Evolutionary conservation across 2,329 filamentous ascomycete species (phyloP).

Genomic region (Whalleya microplaca): DNA sequence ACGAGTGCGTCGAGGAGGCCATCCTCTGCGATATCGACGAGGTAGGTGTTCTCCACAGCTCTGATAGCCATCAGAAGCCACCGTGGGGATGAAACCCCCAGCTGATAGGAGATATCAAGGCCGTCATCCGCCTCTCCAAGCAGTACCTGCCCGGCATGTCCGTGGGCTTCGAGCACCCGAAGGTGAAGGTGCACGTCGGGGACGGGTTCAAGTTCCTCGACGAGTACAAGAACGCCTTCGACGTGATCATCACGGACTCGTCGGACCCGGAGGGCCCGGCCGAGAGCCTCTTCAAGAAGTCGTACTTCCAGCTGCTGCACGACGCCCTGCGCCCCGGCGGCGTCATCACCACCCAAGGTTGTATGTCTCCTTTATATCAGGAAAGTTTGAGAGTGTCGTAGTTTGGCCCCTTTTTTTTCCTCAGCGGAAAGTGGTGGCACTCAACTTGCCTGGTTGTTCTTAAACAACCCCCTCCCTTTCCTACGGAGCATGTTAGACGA

Average conservation of each 20-base stretch:
- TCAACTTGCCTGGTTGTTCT: conserved; percentile 39
- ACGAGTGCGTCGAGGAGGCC: conserved; percentile 94
- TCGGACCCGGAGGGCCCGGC: conserved; percentile 97
- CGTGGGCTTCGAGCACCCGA: conserved; percentile 90
- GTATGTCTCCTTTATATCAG: conserved; percentile 78
- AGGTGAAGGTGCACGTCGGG: conserved; percentile 88
- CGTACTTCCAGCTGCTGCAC: conserved; percentile 94
- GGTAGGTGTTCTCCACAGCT: conserved; percentile 57
- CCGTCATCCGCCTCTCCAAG: conserved; percentile 98
- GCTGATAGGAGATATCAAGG: conserved; percentile 48
- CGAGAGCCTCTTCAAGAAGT: conserved; percentile 96
- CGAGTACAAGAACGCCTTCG: conserved; percentile 95
- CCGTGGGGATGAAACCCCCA: background rate
- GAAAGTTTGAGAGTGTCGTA: conserved; percentile 39
- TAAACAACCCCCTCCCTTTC: conserved; percentile 25
- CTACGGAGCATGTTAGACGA: conserved; percentile 1
- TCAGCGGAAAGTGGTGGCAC: conserved; percentile 31
- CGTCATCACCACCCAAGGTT: conserved; percentile 99
- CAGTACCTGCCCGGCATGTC: conserved; percentile 95
- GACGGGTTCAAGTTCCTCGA: conserved; percentile 99
- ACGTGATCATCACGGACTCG: conserved; percentile 99
- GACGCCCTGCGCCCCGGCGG: conserved; percentile 91
- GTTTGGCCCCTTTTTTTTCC: no score
- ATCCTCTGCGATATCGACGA: conserved; percentile 98
- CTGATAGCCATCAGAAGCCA: background rate